Percentiles rank a stretch among this genome's conserved stretches.
These are phyloP conservation scores for Termitomyces sp. DNA, from an alignment of 768 basidiomycete genomes.

Conservation along the genomic window DNA sequence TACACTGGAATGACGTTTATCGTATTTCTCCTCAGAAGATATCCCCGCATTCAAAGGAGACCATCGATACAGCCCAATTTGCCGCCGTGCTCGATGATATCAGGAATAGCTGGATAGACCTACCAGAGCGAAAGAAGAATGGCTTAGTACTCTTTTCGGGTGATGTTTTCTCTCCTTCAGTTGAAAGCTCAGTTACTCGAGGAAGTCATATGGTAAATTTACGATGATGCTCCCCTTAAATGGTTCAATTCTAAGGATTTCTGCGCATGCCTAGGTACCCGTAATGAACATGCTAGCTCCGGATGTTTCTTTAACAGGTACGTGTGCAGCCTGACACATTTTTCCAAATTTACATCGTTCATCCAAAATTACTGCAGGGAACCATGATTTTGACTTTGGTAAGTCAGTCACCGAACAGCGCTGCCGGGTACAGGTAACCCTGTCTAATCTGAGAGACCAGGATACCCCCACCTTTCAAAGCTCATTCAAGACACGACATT, in stretches of 20 bases:
- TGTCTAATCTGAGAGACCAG: constrained; percentile 24
- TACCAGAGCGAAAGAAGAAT: constrained; percentile 50
- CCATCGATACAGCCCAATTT: constrained; percentile 88
- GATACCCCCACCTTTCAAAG: constrained; percentile 61
- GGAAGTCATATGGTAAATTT: constrained; percentile 81
- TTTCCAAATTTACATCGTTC: neutral
- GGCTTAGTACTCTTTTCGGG: constrained; percentile 86
- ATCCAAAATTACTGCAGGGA: constrained; percentile 45
- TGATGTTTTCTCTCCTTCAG: constrained; percentile 83
- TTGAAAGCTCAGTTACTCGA: constrained; percentile 84
- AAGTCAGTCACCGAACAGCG: neutral
- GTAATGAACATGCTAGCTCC: constrained; percentile 79
- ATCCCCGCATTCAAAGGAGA: constrained; percentile 44
- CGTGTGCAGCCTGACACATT: constrained; percentile 23
- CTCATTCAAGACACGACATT: constrained; percentile 73
- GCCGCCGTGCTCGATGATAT: constrained; percentile 65
- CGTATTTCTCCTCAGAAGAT: constrained; percentile 76
- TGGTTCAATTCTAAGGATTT: neutral
- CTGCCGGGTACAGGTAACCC: neutral
- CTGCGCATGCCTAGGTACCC: constrained; percentile 67
- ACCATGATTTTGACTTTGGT: constrained; percentile 94
- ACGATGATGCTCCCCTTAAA: neutral
- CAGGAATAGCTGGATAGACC: constrained; percentile 51
- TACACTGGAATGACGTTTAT: constrained; percentile 85
- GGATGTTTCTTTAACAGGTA: constrained; percentile 79